Evolutionary conservation across 164 flowering plant species (phyloP).

Genomic region (Cinnamomum chago): DNA sequence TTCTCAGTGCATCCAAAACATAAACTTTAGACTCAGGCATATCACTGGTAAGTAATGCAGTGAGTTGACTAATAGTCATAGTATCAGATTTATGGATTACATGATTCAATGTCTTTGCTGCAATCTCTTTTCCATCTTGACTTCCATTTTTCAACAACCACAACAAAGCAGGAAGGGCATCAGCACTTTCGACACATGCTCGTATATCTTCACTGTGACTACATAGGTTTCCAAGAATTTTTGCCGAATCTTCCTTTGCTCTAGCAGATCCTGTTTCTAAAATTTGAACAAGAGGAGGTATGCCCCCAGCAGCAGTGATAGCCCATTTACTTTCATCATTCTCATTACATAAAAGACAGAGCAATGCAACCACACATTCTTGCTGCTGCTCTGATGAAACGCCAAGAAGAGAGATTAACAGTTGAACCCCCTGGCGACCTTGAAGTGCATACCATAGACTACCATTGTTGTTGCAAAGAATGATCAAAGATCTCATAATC

Average conservation of each 20-base stretch:
- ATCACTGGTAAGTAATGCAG: constrained; percentile 87
- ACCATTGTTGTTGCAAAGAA: constrained; percentile 70
- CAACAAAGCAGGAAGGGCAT: constrained; percentile 95
- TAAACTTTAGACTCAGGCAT: constrained; percentile 90
- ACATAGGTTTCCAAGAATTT: constrained; percentile 89
- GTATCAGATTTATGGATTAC: constrained; percentile 95
- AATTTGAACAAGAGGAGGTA: constrained; percentile 98
- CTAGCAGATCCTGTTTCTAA: constrained; percentile 89
- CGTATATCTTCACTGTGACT: constrained; percentile 98
- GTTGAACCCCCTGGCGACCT: constrained; percentile 97
- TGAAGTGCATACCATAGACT: constrained; percentile 92
- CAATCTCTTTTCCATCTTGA: constrained; percentile 83
- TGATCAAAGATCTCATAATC: constrained; percentile 67
- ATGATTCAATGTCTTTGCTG: constrained; percentile 91
- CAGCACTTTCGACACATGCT: constrained; percentile 99
- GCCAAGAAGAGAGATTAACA: constrained; percentile 95
- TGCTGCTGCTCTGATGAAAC: constrained; percentile 98
- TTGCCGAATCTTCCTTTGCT: constrained; percentile 97
- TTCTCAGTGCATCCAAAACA: constrained; percentile 88
- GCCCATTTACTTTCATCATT: constrained; percentile 99
- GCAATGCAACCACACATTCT: constrained; percentile 95
- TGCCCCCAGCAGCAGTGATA: constrained; percentile 99
- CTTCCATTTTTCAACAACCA: constrained; percentile 98
- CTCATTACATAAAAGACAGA: constrained; percentile 78
- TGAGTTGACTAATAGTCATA: constrained; percentile 89